These are phyloP conservation scores for Xylaria sp. DNA, from an alignment of 2,329 filamentous ascomycete species.

Conservation along the genomic window DNA sequence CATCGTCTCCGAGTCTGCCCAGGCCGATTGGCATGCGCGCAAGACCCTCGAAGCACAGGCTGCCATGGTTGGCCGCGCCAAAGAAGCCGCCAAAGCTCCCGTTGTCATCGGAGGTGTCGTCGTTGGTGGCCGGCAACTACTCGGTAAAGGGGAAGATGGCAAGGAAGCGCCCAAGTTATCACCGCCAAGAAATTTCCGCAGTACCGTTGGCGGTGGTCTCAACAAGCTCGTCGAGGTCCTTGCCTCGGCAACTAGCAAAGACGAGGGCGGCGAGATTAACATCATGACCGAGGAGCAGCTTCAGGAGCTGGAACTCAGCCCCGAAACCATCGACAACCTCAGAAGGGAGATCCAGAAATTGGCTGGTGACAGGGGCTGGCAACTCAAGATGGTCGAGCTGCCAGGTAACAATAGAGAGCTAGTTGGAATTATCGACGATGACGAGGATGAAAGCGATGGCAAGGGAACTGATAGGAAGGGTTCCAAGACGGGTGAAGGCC, in stretches of 20 bases:
- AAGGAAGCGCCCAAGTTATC: slow-evolving; percentile 58
- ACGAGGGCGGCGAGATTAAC: slow-evolving; percentile 70
- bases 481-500: slow-evolving; percentile 19
- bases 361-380: slow-evolving; percentile 79
- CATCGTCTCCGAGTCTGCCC: slow-evolving; percentile 67
- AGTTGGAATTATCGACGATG: slow-evolving; percentile 72
- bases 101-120: slow-evolving; percentile 63
- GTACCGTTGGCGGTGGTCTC: slow-evolving; percentile 42
- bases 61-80: slow-evolving; percentile 48
- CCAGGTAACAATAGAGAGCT: slow-evolving; percentile 71
- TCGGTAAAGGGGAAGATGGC: slow-evolving; percentile 60
- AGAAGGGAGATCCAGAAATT: slow-evolving; percentile 73
- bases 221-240: slow-evolving; percentile 56
- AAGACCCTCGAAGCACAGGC: slow-evolving; percentile 54
- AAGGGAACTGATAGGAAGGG: background rate
- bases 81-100: slow-evolving; percentile 41
- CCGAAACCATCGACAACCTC: slow-evolving; percentile 74
- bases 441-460: slow-evolving; percentile 58
- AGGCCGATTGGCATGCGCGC: slow-evolving; percentile 54
- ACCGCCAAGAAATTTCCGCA: slow-evolving; percentile 56
- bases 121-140: slow-evolving; percentile 61
- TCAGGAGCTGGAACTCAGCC: slow-evolving; percentile 72
- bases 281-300: slow-evolving; percentile 73
- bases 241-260: slow-evolving; percentile 57
- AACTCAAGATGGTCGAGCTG: slow-evolving; percentile 79